phyloP scores from a whole-genome alignment of 1,284 basidiomycete species.

The Leucoagaricus sp. region DNA sequence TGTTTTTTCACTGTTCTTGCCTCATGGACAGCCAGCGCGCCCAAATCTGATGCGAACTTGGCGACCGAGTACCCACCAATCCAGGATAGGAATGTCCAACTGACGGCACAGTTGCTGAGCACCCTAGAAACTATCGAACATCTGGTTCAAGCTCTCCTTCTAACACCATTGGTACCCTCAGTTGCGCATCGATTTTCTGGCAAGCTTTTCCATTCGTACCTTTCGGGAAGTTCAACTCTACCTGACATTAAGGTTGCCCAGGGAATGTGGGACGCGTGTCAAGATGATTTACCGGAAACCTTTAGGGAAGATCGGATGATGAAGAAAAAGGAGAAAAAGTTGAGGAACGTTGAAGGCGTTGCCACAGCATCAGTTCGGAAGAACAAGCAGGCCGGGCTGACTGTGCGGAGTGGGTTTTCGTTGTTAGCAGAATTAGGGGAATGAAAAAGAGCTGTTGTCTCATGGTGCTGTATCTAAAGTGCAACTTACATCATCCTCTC shows the following conservation, averaged over 20 bases:
- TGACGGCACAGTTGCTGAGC: slow-evolving; percentile 67
- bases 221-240: slow-evolving; percentile 3
- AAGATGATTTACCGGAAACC: slow-evolving; percentile 48
- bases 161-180: slow-evolving; percentile 47
- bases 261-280: slow-evolving; percentile 44
- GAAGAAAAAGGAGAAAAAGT: slow-evolving; percentile 42
- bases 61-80: slow-evolving; percentile 33
- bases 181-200: slow-evolving; percentile 58
- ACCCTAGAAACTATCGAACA: slow-evolving; percentile 61
- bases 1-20: slow-evolving; percentile 61
- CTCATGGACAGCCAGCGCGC: slow-evolving; percentile 21
- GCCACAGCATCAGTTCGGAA: slow-evolving; percentile 16
- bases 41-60: slow-evolving; percentile 1
- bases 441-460: neutral
- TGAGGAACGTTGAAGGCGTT: slow-evolving; percentile 24
- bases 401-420: slow-evolving; percentile 19
- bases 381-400: slow-evolving; percentile 1
- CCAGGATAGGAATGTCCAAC: slow-evolving; percentile 65
- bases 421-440: slow-evolving; percentile 4
- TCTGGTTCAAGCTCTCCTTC: slow-evolving; percentile 59
- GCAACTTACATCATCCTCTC: too few relatives aligned
- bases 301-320: slow-evolving; percentile 46
- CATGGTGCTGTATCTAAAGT: neutral
- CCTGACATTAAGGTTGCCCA: neutral
- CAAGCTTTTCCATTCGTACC: slow-evolving; percentile 47